These are phyloP conservation scores for Teratosphaeria epicoccoides DNA, from an alignment of 2,329 filamentous ascomycete species.

Conservation along the genomic window DNA sequence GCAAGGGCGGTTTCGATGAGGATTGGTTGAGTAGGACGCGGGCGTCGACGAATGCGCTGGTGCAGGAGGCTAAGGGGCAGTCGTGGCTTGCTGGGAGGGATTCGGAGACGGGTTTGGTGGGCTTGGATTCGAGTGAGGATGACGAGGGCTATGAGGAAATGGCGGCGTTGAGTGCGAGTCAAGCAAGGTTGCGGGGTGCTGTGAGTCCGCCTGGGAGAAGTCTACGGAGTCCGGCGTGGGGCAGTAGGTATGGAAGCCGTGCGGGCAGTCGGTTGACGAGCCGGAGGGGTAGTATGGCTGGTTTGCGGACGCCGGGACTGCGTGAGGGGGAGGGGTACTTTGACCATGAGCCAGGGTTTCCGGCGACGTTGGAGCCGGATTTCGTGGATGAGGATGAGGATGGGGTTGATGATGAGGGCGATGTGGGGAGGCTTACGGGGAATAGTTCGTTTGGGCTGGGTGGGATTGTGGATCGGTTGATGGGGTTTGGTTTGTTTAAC, in stretches of 20 bases:
- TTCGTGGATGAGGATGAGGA: slow-evolving; percentile 35
- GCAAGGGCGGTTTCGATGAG: slow-evolving; percentile 27
- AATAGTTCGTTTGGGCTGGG: slow-evolving; percentile 46
- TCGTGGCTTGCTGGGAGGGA: slow-evolving; percentile 48
- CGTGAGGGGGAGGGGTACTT: slow-evolving; percentile 19
- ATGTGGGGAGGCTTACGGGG: slow-evolving; percentile 41
- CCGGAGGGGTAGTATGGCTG: slow-evolving; percentile 29
- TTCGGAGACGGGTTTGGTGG: slow-evolving; percentile 40
- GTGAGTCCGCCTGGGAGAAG: slow-evolving; percentile 1
- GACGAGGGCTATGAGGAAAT: slow-evolving; percentile 26
- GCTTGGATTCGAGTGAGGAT: slow-evolving; percentile 21
- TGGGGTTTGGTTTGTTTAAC: slow-evolving; percentile 48
- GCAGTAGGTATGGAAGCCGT: slow-evolving; percentile 27
- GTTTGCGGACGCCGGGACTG: slow-evolving; percentile 26
- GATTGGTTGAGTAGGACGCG: slow-evolving; percentile 52
- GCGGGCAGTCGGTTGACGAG: slow-evolving; percentile 30
- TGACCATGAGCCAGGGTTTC: slow-evolving; percentile 11
- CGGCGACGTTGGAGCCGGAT: slow-evolving; percentile 32
- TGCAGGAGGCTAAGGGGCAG: slow-evolving; percentile 52
- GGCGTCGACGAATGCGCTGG: slow-evolving; percentile 45
- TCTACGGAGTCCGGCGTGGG: slow-evolving; percentile 14
- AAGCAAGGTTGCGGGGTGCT: slow-evolving; percentile 10
- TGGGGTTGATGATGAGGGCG: slow-evolving; percentile 35
- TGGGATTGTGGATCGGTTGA: slow-evolving; percentile 46
- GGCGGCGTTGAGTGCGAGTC: slow-evolving; percentile 20